Evolutionary conservation across 1,284 basidiomycete genomes (phyloP).

Genomic region (Trichosporon sp.): DNA sequence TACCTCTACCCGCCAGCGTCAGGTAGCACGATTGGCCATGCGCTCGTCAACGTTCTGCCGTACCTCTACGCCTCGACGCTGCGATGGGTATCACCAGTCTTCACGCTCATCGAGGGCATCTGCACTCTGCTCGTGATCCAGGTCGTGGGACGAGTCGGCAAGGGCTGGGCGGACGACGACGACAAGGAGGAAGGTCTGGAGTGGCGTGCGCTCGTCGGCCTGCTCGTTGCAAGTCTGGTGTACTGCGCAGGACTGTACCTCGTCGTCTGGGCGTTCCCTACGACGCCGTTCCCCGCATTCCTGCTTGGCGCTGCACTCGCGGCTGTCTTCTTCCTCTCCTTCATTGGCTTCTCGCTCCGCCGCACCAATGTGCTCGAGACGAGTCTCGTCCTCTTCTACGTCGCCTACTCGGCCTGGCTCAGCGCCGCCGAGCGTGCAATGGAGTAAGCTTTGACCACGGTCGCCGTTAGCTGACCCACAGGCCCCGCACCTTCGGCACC

Average conservation of each 20-base stretch:
- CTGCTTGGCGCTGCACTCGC: constrained; percentile 45
- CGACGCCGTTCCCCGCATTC: constrained; percentile 36
- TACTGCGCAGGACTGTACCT: constrained; percentile 45
- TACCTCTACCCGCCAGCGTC: constrained; percentile 37
- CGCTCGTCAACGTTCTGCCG: constrained; percentile 44
- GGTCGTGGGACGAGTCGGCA: constrained; percentile 44
- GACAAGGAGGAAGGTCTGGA: constrained; percentile 45
- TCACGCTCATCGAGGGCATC: constrained; percentile 47
- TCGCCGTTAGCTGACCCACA: constrained; percentile 11
- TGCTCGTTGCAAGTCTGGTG: constrained; percentile 42
- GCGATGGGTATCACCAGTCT: constrained; percentile 46
- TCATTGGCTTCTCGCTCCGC: constrained; percentile 80
- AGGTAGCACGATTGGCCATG: constrained; percentile 16
- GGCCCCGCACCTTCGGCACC: constrained; percentile 39
- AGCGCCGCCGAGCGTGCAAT: constrained; percentile 44
- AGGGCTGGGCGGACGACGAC: constrained; percentile 48
- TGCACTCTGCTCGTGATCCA: constrained; percentile 45
- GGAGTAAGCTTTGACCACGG: constrained; percentile 33
- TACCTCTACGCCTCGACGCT: constrained; percentile 43
- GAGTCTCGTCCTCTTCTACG: constrained; percentile 72
- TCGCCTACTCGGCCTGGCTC: constrained; percentile 55
- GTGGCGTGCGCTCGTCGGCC: constrained; percentile 45
- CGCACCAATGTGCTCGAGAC: constrained; percentile 92
- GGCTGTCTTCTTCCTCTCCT: constrained; percentile 66
- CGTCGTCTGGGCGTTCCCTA: constrained; percentile 29